These are phyloP conservation scores for Jamesozyma hellenica DNA, from an alignment of 805 yeast genomes.

Conservation along the genomic window DNA sequence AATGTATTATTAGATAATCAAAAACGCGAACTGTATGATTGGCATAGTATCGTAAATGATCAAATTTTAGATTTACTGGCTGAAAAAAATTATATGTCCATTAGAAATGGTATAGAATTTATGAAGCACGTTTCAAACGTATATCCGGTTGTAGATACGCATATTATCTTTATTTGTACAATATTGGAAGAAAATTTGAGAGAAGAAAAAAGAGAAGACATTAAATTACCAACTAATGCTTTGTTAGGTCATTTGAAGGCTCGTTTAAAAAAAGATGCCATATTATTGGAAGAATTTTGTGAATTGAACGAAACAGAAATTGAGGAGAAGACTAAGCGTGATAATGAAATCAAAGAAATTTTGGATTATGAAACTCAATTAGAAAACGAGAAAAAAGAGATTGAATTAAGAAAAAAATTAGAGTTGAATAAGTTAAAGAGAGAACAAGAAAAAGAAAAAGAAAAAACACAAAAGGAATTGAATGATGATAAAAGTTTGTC, in stretches of 20 bases:
- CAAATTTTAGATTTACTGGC: slow-evolving; percentile 15
- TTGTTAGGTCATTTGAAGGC: slow-evolving; percentile 56
- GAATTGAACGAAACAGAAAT: slow-evolving; percentile 27
- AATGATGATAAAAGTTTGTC: not conserved
- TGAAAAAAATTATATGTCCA: slow-evolving; percentile 55
- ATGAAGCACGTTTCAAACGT: slow-evolving; percentile 53
- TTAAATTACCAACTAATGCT: slow-evolving; percentile 67
- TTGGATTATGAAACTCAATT: slow-evolving; percentile 10
- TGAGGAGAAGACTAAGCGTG: slow-evolving; percentile 4
- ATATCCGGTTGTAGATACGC: slow-evolving; percentile 61
- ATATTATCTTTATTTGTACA: slow-evolving; percentile 43
- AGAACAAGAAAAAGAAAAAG: slow-evolving; percentile 4
- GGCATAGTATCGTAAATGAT: slow-evolving; percentile 43
- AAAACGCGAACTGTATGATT: slow-evolving; percentile 36
- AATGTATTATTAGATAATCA: slow-evolving; percentile 18
- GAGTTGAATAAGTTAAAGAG: slow-evolving; percentile 14
- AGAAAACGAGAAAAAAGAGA: slow-evolving; percentile 20
- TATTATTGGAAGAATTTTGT: slow-evolving; percentile 48
- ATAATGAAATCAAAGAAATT: slow-evolving; percentile 16
- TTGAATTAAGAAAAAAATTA: slow-evolving; percentile 14
- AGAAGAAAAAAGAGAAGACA: slow-evolving; percentile 64
- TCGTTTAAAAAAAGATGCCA: slow-evolving; percentile 37
- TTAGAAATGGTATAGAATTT: slow-evolving; percentile 71
- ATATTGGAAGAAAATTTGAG: slow-evolving; percentile 39
- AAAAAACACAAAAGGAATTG: slow-evolving; percentile 1